Evolutionary conservation across 192 early-diverging fungal genomes (phyloP).

Genomic region (Funneliformis geosporum): DNA sequence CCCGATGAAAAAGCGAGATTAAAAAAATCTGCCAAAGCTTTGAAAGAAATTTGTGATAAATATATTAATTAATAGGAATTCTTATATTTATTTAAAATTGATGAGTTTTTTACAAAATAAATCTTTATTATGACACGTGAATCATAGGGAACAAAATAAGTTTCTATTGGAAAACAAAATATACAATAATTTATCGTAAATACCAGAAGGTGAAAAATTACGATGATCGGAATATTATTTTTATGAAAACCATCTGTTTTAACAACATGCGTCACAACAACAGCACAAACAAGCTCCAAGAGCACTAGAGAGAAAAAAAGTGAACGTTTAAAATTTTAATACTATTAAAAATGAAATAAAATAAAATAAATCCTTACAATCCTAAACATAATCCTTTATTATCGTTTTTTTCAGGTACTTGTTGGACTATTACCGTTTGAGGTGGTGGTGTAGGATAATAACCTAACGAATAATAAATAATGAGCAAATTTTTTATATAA

Average conservation of each 20-base stretch:
- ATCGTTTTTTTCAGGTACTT: background rate
- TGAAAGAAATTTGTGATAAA: conserved; percentile 56
- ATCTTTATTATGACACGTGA: too few species aligned
- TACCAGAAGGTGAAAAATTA: too few species aligned
- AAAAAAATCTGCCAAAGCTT: conserved; percentile 50
- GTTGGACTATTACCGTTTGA: conserved; percentile 18
- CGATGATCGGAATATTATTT: background rate
- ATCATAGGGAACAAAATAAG: too few species aligned
- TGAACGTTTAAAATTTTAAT: background rate
- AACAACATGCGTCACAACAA: conserved; percentile 6
- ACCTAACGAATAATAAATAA: background rate
- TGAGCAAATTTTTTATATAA: background rate
- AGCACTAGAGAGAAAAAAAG: background rate
- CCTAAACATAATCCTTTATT: conserved; percentile 12
- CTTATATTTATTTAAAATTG: too few species aligned
- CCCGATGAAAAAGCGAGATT: conserved; percentile 62
- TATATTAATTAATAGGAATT: conserved; percentile 32
- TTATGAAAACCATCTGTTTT: background rate
- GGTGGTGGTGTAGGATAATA: conserved; percentile 19
- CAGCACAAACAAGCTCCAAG: conserved; percentile 21
- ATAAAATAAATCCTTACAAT: background rate
- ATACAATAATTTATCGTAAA: too few species aligned
- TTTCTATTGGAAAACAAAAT: too few species aligned
- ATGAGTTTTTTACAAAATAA: too few species aligned
- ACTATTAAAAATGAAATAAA: background rate